Evolutionary conservation across 1,139 yeast genomes (phyloP), one percentile per base, ranked within the genome.

Genomic region (Chernovozyma sophiae-reginae): DNA sequence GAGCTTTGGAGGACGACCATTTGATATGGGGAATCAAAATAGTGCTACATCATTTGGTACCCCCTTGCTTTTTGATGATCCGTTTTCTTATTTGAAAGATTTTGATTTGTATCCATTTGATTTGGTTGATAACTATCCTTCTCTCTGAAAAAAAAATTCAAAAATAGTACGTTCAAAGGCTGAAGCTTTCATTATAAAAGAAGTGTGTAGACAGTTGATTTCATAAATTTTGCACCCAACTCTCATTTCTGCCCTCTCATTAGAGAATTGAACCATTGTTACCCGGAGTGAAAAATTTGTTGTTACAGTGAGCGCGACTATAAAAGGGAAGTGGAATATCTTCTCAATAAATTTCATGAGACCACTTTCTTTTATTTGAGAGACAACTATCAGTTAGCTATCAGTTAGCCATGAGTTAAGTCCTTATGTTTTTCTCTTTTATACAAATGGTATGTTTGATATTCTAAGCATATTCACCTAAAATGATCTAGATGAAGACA

Each of bases 401-500:
- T n/a, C n/a, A n/a, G n/a, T n/a, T n/a, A n/a, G n/a, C n/a, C n/a
- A n/a, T n/a, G n/a, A n/a, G n/a, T n/a, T n/a, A n/a, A n/a, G n/a
- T n/a, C n/a, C n/a, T n/a, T n/a, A n/a, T n/a, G n/a, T n/a, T 20
- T 7, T 20, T 20, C 10, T 20, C 23, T 20, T 7, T 7, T 26
- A 16, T 26, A 26, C 11, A 11, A 26, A 26, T 26, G 29, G 29
- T 26, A 26, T 26, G 29, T 26, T 6, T 7, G 23, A 20, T 20
- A 7, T 10, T n/a, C 25, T n/a, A 23, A 11, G 25, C 11, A 23
- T n/a, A 23, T 11, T n/a, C 11, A n/a, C n/a, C 25, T 23, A 23
- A 24, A n/a, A 23, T n/a, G n/a, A 37, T 32, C 35, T 37, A 54
- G 35, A 58, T 62, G 72, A 66, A 53, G 71, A 66, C 71, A 64